Evolutionary conservation across 2,329 filamentous ascomycete genomes (phyloP).

Genomic region (Calonectria pseudoreteaudii): DNA sequence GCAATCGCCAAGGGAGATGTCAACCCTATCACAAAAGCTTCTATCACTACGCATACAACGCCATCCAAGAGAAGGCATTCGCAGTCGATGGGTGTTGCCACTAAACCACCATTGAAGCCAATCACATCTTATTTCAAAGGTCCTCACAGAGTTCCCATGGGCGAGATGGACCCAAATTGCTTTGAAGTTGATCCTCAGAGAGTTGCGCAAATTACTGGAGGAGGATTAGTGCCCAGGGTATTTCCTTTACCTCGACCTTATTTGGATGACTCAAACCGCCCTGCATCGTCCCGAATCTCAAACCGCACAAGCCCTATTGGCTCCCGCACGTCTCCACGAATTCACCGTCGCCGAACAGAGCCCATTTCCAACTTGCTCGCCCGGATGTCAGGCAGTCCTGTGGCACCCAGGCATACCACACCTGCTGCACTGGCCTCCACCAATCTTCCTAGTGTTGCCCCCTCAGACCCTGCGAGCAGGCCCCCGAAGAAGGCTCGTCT

Average conservation of each 20-base stretch:
- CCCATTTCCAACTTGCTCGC: conserved; percentile 60
- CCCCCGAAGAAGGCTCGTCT: conserved; percentile 70
- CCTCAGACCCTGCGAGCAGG: conserved; percentile 45
- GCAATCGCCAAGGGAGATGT: conserved; percentile 85
- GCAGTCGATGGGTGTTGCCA: conserved; percentile 42
- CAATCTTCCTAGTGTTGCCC: conserved; percentile 15
- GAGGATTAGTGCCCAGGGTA: conserved; percentile 64
- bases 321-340: conserved; percentile 51
- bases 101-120: conserved; percentile 56
- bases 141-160: conserved; percentile 65
- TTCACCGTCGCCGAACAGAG: conserved; percentile 64
- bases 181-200: conserved; percentile 65
- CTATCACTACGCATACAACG: conserved; percentile 58
- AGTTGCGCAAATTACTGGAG: conserved; percentile 61
- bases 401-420: conserved; percentile 29
- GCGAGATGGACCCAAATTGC: conserved; percentile 73
- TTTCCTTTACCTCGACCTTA: conserved; percentile 71
- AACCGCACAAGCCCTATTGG: conserved; percentile 30
- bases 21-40: conserved; percentile 88
- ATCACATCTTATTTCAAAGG: conserved; percentile 68
- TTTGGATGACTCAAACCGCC: conserved; percentile 52
- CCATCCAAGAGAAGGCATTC: conserved; percentile 58
- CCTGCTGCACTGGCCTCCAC: conserved; percentile 25
- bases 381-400: conserved; percentile 37
- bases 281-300: conserved; percentile 23